Evolutionary conservation across 192 early-diverging fungal species (phyloP), one percentile per base, ranked within the genome.

Genomic region (Coemansia asiatica): DNA sequence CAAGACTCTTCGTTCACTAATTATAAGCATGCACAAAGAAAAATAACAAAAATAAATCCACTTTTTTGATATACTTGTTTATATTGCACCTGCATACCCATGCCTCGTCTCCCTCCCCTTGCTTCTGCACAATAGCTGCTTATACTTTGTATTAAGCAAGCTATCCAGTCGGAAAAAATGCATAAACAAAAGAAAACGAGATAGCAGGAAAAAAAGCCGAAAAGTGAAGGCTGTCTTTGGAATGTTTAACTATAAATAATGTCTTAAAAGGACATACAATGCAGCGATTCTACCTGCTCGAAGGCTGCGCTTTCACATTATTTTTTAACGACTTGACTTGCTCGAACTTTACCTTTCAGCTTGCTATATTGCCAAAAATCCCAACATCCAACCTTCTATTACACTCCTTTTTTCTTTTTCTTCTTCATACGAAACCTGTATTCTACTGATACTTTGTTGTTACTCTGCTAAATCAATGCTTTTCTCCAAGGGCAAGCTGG

Each of bases 401-500:
- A 13, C 15, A 3, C 40, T 44, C 10, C 8, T 1, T 13, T 53
- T 53, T 53, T 21, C 15, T 53, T 53, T 2, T 12, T 16, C 15
- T 16, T 12, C 15, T 44, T 16, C 40, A 12, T 9, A 13, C 40
- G 8, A 13, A 9, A 44, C 40, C 31, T 33, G 31, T 33, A 8
- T 33, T 8, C n/a, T n/a, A 36, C 10, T 36, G 10, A 7, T 36
- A 36, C 10, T 10, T 36, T 10, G 4, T 44, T 16, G 40, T 12
- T 44, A 13, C 40, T 44, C 40, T 23, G 27, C 23, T 10, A 6
- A 2, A 25, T 23, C 22, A 7, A 81, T 75, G 78, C 29, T 75
- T 8, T 72, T 72, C 51, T 63, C 60, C 27, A 68, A 69, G 48
- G 68, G 72, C 51, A 67, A 56, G 61, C 70, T 81, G 29, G 67